phyloP scores from a whole-genome alignment of 257 asterid genomes.

The Marsdenia floribunda region DNA sequence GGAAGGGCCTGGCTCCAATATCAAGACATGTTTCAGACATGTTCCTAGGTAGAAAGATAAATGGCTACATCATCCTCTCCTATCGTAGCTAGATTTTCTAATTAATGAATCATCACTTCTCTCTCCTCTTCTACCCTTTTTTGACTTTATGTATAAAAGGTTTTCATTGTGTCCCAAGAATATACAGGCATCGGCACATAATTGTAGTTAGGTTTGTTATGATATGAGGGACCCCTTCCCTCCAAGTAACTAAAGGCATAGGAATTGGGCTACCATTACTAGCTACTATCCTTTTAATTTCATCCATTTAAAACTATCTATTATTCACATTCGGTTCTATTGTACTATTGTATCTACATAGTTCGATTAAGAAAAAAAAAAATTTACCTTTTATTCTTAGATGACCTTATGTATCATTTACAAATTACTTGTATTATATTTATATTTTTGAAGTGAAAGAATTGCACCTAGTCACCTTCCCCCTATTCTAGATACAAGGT shows the following conservation, averaged over 20 bases:
- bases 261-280: neutral
- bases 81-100: conserved; percentile 9
- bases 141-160: conserved; percentile 27
- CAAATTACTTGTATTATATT: too few species aligned
- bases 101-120: conserved; percentile 4
- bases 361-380: too few species aligned
- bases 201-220: conserved; percentile 17
- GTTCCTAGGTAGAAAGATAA: conserved; percentile 30
- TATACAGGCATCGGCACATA: conserved; percentile 1
- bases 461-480: too few species aligned
- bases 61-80: conserved; percentile 17
- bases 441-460: too few species aligned
- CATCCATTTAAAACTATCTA: too few species aligned
- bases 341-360: too few species aligned
- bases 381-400: too few species aligned
- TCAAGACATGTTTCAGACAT: conserved; percentile 67
- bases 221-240: conserved; percentile 9
- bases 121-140: conserved; percentile 1
- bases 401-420: too few species aligned
- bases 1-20: conserved; percentile 31
- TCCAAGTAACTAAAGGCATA: conserved; percentile 15
- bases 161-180: conserved; percentile 27
- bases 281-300: too few species aligned
- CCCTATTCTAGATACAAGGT: too few species aligned
- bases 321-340: too few species aligned